A percentile compares a stretch with the other conserved stretches of the same genome.
phyloP scores from a whole-genome alignment of 805 yeast species.

The Candida qinlingensis region DNA sequence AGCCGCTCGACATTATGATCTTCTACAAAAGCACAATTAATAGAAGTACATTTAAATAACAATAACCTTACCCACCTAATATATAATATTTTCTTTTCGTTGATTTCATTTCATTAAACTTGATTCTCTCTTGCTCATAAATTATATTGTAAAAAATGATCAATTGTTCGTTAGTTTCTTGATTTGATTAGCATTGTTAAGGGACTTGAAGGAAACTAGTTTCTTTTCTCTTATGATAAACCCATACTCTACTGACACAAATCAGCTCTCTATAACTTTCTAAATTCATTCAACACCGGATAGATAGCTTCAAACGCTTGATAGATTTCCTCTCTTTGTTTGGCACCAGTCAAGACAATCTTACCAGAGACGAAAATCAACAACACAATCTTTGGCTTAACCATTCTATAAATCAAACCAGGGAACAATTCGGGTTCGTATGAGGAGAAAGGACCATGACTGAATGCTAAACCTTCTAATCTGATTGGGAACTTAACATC shows the following conservation, averaged over 20 bases:
- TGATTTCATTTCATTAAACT: no score
- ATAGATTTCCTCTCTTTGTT: slow-evolving; percentile 96
- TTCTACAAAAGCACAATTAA: no score
- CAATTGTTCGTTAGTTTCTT: no score
- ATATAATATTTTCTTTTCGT: no score
- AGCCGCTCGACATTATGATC: no score
- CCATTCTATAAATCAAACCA: slow-evolving; percentile 98
- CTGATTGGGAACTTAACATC: slow-evolving; percentile 98
- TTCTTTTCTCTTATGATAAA: no score
- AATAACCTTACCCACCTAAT: no score
- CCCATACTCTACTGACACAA: not conserved
- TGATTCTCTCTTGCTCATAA: no score
- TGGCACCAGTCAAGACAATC: slow-evolving; percentile 97
- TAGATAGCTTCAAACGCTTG: slow-evolving; percentile 98
- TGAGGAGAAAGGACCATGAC: slow-evolving; percentile 97
- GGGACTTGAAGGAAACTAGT: not conserved
- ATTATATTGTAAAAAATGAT: no score
- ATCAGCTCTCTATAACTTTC: slow-evolving; percentile 48
- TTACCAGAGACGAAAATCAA: slow-evolving; percentile 95
- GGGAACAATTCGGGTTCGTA: slow-evolving; percentile 98
- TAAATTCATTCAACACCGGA: slow-evolving; percentile 96
- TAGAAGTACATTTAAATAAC: no score
- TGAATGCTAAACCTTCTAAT: slow-evolving; percentile 93
- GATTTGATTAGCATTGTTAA: no score
- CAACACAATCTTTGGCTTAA: slow-evolving; percentile 94